Conservation (phyloP, 1,284 basidiomycete species). For the Sporisorium graminicola region DNA sequence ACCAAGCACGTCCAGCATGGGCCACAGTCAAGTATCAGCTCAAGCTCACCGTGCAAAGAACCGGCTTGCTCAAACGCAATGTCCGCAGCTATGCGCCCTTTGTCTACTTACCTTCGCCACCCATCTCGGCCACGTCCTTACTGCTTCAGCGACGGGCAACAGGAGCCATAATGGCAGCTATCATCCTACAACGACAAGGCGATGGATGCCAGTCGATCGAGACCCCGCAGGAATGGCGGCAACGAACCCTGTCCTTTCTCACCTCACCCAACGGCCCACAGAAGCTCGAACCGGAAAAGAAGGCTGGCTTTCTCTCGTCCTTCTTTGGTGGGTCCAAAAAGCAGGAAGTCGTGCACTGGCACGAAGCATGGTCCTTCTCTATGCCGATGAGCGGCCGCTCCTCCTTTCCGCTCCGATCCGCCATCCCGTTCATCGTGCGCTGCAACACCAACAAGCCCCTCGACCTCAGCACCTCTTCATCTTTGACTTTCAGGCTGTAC, state of each 20-base stretch:
- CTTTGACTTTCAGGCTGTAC: constrained; percentile 30
- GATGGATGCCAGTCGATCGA: constrained; percentile 31
- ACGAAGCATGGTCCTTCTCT: constrained; percentile 48
- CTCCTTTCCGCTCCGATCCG: constrained; percentile 48
- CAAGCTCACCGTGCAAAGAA: constrained; percentile 61
- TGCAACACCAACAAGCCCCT: constrained; percentile 35
- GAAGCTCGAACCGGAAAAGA: constrained; percentile 24
- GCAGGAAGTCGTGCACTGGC: constrained; percentile 17
- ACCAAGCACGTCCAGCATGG: constrained; percentile 39
- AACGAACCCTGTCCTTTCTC: constrained; percentile 22
- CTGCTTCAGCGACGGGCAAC: constrained; percentile 41
- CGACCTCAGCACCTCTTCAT: constrained; percentile 19
- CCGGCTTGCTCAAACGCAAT: constrained; percentile 58
- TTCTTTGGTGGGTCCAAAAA: constrained; percentile 26
- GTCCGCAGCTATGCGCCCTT: constrained; percentile 63
- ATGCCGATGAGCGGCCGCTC: constrained; percentile 39
- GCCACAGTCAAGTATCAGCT: constrained; percentile 64
- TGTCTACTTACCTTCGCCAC: constrained; percentile 62
- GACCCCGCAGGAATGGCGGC: constrained; percentile 27
- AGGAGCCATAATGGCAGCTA: constrained; percentile 38
- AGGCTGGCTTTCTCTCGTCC: constrained; percentile 21
- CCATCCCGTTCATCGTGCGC: constrained; percentile 54
- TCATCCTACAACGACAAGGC: constrained; percentile 27
- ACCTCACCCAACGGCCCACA: constrained; percentile 25
- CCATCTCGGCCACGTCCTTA: constrained; percentile 17